These are phyloP conservation scores for Madurella fahalii DNA, from an alignment of 2,329 filamentous ascomycete species.

Conservation along the genomic window DNA sequence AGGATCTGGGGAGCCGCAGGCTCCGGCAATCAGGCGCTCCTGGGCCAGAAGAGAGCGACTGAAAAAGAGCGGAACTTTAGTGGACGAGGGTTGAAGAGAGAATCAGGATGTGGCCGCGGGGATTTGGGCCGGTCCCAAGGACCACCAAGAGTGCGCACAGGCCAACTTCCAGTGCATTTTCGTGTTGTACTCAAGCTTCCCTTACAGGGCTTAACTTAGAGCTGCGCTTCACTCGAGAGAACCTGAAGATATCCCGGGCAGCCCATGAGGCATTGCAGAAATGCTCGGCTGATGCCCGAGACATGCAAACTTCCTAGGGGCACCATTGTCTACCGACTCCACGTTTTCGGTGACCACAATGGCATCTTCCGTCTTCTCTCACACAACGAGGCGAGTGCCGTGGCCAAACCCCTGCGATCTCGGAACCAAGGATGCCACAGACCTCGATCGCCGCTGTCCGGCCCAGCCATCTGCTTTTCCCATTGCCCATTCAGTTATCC, in stretches of 20 bases:
- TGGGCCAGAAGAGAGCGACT: background rate
- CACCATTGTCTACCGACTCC: no score
- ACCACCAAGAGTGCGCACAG: no score
- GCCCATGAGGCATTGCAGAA: no score
- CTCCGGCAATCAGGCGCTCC: slow-evolving; percentile 1
- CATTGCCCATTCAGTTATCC: background rate
- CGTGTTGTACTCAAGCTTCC: no score
- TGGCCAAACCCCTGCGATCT: background rate
- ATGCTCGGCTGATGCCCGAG: no score
- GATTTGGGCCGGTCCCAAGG: background rate
- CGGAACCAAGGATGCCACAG: slow-evolving; percentile 2
- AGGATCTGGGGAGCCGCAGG: slow-evolving; percentile 7
- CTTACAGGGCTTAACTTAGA: no score
- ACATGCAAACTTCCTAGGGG: no score
- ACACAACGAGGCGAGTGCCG: background rate
- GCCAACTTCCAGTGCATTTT: no score
- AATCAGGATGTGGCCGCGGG: background rate
- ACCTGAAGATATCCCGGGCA: no score
- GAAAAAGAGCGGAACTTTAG: background rate
- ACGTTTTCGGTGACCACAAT: background rate
- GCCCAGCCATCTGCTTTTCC: slow-evolving; percentile 28
- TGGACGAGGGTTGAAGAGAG: background rate
- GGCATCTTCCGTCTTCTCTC: background rate
- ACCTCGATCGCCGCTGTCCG: background rate
- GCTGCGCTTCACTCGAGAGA: no score